Base-by-base conservation (phyloP, 1,139 yeast species). In the Debaryomyces coudertii region DNA sequence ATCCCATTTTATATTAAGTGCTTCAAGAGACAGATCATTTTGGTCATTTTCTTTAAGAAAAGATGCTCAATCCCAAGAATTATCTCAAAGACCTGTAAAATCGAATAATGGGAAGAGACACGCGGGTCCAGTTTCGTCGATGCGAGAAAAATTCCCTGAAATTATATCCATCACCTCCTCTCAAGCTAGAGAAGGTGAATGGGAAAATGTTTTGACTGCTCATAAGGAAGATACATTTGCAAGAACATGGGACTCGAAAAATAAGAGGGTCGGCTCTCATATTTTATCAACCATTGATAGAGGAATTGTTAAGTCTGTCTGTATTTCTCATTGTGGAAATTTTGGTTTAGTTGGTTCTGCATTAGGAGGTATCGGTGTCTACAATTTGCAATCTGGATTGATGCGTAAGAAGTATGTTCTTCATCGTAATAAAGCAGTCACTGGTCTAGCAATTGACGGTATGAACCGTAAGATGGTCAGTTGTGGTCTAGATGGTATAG, bases 161-260 rank as follows among this genome's bases (percentile, higher is more conserved):
- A 83, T 92, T 48, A 72, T 81, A 2, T 75, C 82, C 35, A 75
- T 93, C 52, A 85, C 96, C 1, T 84, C 87, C 52, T 88, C 88
- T 50, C 83, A 82, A 48, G 80, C 89, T 25, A 81, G 95, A 60
- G 86, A 83, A 57, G 93, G 93, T 27, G 95, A 93, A 47, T 95
- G 99, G 99, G 99, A 90, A 60, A 90, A 90, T 58, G 76, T 95
- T 44, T 63, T 95, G n/a, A 90, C 99, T 27, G 95, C 90, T 0
- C 99, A 95, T 65, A 85, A 85, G 58, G 90, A 86, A 50, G 93
- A 87, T 57, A 67, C 76, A 1, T 85, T 83, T 68, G 99, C 97
- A 1, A 81, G 96, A 58, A 87, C 97, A 1, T 95, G 99, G 99
- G 86, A 85, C 59, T 83, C 92, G n/a, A 80, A 79, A 53, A 80